A percentile compares a stretch with the other conserved stretches of the same genome.
Conservation (phyloP, 768 basidiomycete genomes). For the Cystobasidium ongulense region DNA sequence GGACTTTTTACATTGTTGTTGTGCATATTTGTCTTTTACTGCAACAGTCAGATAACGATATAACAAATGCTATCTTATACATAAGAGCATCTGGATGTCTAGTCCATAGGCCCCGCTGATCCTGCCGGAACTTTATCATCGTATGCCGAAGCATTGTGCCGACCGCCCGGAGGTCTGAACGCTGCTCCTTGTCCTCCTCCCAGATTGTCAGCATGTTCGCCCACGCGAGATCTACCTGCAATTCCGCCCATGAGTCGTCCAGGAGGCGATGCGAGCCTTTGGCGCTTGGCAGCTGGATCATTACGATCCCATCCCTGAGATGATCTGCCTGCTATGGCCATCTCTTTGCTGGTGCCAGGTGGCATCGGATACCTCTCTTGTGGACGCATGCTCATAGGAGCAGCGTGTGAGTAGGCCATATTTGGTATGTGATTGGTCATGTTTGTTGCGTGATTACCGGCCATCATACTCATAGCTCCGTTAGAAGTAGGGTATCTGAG, state of each 20-base stretch:
- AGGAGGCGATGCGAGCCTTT: background rate
- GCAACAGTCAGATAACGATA: background rate
- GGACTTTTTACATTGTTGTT: background rate
- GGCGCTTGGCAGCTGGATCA: background rate
- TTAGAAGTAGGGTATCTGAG: background rate
- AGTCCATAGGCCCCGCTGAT: background rate
- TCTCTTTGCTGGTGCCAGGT: background rate
- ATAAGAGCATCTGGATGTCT: background rate
- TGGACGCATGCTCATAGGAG: background rate
- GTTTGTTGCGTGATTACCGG: background rate
- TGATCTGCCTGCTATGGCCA: background rate
- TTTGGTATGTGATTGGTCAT: background rate
- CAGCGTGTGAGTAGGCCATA: background rate
- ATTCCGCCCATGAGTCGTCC: background rate
- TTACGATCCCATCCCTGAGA: background rate
- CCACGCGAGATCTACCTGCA: background rate
- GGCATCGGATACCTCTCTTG: background rate
- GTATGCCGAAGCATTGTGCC: background rate
- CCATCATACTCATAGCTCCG: background rate
- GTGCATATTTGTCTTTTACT: background rate
- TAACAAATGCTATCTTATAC: background rate
- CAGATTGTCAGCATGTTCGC: background rate
- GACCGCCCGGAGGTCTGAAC: background rate
- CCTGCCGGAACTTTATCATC: background rate
- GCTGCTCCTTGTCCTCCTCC: background rate